These are phyloP conservation scores for Steccherinum ochraceum DNA, from an alignment of 768 basidiomycete species.

Conservation along the genomic window DNA sequence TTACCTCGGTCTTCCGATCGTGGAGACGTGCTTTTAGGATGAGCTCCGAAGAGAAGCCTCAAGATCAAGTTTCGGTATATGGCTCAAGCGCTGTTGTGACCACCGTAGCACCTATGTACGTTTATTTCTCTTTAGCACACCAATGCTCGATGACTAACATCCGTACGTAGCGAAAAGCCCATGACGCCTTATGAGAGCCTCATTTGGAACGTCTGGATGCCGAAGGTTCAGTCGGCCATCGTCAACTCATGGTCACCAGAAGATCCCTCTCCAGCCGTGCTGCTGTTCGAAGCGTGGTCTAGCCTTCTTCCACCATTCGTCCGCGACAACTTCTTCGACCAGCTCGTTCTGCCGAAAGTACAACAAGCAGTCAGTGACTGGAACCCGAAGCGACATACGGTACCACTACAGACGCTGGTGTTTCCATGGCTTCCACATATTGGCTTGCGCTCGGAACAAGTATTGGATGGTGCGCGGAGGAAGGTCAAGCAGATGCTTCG, in stretches of 20 bases:
- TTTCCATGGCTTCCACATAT: constrained; percentile 96
- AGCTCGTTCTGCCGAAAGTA: constrained; percentile 91
- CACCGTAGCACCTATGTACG: constrained; percentile 32
- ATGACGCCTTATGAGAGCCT: constrained; percentile 97
- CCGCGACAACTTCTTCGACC: constrained; percentile 91
- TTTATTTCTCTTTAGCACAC: constrained; percentile 4
- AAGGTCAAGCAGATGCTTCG: constrained; percentile 78
- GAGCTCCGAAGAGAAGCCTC: constrained; percentile 36
- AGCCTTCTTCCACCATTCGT: constrained; percentile 86
- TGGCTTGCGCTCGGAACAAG: constrained; percentile 72
- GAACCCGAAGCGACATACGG: constrained; percentile 54
- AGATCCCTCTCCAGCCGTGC: constrained; percentile 67
- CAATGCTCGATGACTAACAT: neutral
- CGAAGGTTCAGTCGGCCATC: constrained; percentile 85
- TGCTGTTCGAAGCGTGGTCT: constrained; percentile 84
- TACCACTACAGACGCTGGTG: constrained; percentile 70
- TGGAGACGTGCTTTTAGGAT: constrained; percentile 71
- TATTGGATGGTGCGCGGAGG: constrained; percentile 83
- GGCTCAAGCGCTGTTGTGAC: constrained; percentile 36
- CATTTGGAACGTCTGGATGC: constrained; percentile 93
- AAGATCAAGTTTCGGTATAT: constrained; percentile 48
- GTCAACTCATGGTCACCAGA: constrained; percentile 92
- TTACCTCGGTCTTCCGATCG: constrained; percentile 57
- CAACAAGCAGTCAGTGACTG: constrained; percentile 79
- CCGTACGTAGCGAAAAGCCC: constrained; percentile 37